These are phyloP conservation scores for Xylaria scruposa DNA, from an alignment of 495 filamentous ascomycete species.

Conservation along the genomic window DNA sequence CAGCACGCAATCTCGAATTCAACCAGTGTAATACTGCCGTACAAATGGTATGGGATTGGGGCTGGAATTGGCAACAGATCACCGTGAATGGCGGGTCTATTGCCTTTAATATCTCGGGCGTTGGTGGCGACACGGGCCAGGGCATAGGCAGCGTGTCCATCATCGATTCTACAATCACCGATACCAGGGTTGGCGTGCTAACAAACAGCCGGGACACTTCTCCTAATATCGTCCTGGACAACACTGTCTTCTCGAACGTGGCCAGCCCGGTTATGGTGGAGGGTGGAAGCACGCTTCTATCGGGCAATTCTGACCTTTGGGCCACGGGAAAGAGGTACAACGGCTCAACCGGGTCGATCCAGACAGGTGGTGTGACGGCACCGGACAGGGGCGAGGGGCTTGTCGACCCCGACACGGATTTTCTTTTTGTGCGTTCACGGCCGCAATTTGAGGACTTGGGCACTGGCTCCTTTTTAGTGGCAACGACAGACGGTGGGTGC, in stretches of 20 bases:
- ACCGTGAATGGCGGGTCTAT: conserved; percentile 25
- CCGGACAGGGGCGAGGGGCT: conserved; percentile 56
- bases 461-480: conserved; percentile 30
- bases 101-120: conserved; percentile 41
- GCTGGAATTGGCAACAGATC: conserved; percentile 54
- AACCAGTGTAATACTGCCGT: conserved; percentile 55
- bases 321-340: conserved; percentile 68
- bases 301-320: conserved; percentile 60
- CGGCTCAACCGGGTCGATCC: conserved; percentile 35
- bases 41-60: conserved; percentile 65
- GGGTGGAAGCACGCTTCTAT: conserved; percentile 53
- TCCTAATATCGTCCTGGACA: conserved; percentile 32
- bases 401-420: conserved; percentile 44
- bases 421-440: conserved; percentile 61
- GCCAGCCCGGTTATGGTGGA: conserved; percentile 48
- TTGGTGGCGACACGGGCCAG: conserved; percentile 56
- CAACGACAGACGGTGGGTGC: conserved; percentile 5
- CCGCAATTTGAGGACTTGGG: conserved; percentile 63
- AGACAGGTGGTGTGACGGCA: conserved; percentile 49
- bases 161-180: conserved; percentile 69
- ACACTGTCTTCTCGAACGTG: conserved; percentile 55
- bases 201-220: conserved; percentile 59
- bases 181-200: conserved; percentile 66
- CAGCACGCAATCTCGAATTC: conserved; percentile 57
- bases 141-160: conserved; percentile 72